These are phyloP conservation scores for Syzygium malaccense DNA, from an alignment of 441 rosid species.

Conservation along the genomic window DNA sequence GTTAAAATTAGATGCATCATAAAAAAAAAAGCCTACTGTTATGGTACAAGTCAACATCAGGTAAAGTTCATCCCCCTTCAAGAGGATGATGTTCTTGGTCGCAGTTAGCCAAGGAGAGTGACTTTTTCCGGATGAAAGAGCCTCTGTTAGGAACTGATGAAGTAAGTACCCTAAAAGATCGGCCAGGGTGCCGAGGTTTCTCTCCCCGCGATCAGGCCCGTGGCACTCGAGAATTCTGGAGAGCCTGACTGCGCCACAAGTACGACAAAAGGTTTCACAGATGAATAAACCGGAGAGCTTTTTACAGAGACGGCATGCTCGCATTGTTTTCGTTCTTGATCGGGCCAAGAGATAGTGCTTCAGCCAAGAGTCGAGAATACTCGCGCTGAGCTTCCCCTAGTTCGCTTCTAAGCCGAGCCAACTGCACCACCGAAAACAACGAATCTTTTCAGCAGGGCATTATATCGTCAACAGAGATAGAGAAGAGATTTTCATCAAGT, in stretches of 20 bases:
- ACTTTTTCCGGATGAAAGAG: background rate
- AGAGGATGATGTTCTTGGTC: background rate
- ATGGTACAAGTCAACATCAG: background rate
- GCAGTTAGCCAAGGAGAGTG: background rate
- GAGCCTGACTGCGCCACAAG: background rate
- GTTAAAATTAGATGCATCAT: background rate
- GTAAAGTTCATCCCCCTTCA: background rate
- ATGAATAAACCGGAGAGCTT: slow-evolving; percentile 7
- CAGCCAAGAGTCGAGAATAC: slow-evolving; percentile 36
- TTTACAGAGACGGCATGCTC: slow-evolving; percentile 16
- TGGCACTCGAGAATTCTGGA: background rate
- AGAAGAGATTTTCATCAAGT: background rate
- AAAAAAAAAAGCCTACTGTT: background rate
- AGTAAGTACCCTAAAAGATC: background rate
- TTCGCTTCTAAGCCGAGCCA: slow-evolving; percentile 38
- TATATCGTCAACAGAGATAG: background rate
- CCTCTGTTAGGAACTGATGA: background rate
- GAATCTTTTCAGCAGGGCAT: background rate
- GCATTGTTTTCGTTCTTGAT: slow-evolving; percentile 34
- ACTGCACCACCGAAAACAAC: slow-evolving; percentile 28
- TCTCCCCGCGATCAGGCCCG: background rate
- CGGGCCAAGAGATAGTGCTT: slow-evolving; percentile 29
- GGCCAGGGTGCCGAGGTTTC: background rate
- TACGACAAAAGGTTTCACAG: background rate
- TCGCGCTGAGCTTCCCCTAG: slow-evolving; percentile 32